Conservation (phyloP, 2,329 filamentous ascomycete genomes). For the Byssochlamys sp. region DNA sequence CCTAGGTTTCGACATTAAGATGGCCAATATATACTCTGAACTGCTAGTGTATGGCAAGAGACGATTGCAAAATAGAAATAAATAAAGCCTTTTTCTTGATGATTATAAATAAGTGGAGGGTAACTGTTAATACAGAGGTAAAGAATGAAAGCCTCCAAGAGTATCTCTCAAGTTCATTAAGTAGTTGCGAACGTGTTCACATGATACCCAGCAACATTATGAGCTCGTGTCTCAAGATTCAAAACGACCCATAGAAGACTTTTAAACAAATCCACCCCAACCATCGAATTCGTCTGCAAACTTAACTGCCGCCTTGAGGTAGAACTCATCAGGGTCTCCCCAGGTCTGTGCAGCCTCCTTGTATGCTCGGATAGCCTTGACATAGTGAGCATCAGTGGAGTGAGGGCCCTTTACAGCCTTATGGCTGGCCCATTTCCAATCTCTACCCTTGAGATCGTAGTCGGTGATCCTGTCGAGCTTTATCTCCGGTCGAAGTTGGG, state of each 20-base stretch:
- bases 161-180: too few relatives aligned
- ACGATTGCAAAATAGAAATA: too few relatives aligned
- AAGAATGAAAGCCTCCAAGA: too few relatives aligned
- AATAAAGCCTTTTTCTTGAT: too few relatives aligned
- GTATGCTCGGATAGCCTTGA: slow-evolving; percentile 65
- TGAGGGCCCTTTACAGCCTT: slow-evolving; percentile 60
- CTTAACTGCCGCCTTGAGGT: slow-evolving; percentile 42
- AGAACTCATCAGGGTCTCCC: slow-evolving; percentile 37
- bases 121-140: too few relatives aligned
- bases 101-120: too few relatives aligned
- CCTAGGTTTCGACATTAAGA: too few relatives aligned
- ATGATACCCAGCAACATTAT: not conserved
- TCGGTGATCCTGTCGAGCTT: slow-evolving; percentile 54
- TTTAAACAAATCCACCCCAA: slow-evolving; percentile 47
- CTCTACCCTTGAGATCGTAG: slow-evolving; percentile 52
- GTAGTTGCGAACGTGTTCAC: not conserved
- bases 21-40: too few relatives aligned
- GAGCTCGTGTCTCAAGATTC: not conserved
- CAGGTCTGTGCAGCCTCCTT: slow-evolving; percentile 28
- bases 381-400: slow-evolving; percentile 68
- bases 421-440: slow-evolving; percentile 68
- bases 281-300: slow-evolving; percentile 50
- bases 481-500: slow-evolving; percentile 63
- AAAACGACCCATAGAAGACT: not conserved
- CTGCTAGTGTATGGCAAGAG: too few relatives aligned